Evolutionary conservation across 2,329 filamentous ascomycete genomes (phyloP), one percentile per base, ranked within the genome.

Genomic region (Dactylellina sp.): DNA sequence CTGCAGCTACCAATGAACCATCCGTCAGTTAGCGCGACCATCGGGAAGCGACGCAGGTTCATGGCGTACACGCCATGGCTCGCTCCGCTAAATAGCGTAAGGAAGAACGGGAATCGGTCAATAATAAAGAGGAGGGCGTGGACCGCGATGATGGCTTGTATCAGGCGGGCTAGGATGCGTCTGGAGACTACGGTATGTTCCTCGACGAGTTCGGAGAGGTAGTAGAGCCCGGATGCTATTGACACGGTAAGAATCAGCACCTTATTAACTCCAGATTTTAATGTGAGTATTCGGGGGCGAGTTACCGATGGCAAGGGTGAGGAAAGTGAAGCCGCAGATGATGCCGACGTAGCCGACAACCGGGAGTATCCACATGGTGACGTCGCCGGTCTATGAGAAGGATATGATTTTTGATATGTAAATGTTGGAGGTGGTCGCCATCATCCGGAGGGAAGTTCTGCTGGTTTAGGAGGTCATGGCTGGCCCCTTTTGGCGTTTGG

Each of bases 131-230:
- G 88, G 2, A 94, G 82, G 7, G 88, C 75, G 81, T 97, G 94
- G 5, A 93, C 80, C 28, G 79, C 86, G 75, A 97, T 89, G 76
- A 97, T 88, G 75, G 83, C 84, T 83, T 97, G 97, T 79, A 98
- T 97, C 64, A 98, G 85, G 44, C 88, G 89, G 35, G 87, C 90
- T 59, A 99, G 85, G n/a, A 97, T 84, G 66, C 90, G 91, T 81
- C 96, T 96, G 11, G 93, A 91, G 75, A 96, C 83, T 9, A 98
- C 94, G 2, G 94, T 97, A 80, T 99, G 94, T 82, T 99, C 95
- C 83, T 99, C 95, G 75, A 99, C 95, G 12, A 98, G 89, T 82
- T 99, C 95, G 22, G 94, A 97, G 61, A 99, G 89, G 81, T 99
- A 99, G 84, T 99, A 99, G 24, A 99, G 88, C 39, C 95, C 95